phyloP scores from a whole-genome alignment of 257 asterid species.

The Lantana camara region DNA sequence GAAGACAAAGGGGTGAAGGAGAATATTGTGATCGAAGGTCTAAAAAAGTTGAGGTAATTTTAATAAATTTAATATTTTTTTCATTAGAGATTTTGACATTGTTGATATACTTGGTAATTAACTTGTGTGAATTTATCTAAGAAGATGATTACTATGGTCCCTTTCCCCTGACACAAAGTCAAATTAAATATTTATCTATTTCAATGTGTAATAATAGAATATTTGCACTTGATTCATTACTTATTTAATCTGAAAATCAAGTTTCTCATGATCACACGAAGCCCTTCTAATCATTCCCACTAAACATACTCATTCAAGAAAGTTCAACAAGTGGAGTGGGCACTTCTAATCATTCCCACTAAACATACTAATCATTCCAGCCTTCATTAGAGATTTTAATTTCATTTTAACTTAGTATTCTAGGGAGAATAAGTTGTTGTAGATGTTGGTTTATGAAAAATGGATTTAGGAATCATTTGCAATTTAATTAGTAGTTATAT shows the following conservation, averaged over 20 bases:
- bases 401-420: too few species aligned
- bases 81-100: too few species aligned
- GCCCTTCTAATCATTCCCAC: not conserved
- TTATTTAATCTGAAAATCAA: not conserved
- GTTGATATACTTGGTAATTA: too few species aligned
- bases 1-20: too few species aligned
- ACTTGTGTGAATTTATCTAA: not conserved
- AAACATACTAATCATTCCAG: not conserved
- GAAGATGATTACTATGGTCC: constrained; percentile 18
- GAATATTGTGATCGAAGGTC: too few species aligned
- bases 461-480: too few species aligned
- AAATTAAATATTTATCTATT: constrained; percentile 16
- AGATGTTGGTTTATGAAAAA: too few species aligned
- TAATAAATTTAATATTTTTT: too few species aligned
- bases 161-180: not conserved
- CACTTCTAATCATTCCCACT: not conserved
- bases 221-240: not conserved
- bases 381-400: too few species aligned
- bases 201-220: not conserved
- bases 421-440: too few species aligned
- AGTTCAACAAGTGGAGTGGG: not conserved
- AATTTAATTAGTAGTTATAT: too few species aligned
- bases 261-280: not conserved
- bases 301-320: not conserved
- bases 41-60: too few species aligned